Evolutionary conservation across 2,329 filamentous ascomycete species (phyloP), one percentile per base, ranked within the genome.

Genomic region (Pseudocercospora eumusae): DNA sequence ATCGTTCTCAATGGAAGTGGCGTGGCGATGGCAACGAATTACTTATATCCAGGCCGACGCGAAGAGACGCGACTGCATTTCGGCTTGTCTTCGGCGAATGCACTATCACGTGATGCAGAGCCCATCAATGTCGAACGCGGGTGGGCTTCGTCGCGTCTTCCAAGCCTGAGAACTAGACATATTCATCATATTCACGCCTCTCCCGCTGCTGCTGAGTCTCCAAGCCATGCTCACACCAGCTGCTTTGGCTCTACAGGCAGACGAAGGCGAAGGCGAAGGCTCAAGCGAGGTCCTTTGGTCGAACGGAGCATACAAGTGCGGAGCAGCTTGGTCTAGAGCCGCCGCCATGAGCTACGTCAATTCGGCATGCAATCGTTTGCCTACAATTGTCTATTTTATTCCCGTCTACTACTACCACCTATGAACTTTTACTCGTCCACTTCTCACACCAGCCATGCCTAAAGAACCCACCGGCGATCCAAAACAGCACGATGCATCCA

Each of bases 391-490:
- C 8, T 3, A 7, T 54, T 36, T 3, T n/a, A 9, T 54, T 27
- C 31, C 18, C 6, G 9, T 47, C 18, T 47, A 11, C 5, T 7
- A 40, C 18, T 47, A 11, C 5, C n/a, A 40, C 36, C 1, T 47
- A 9, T 21, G 21, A 47, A 25, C 3, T 4, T 20, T 11, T 45
- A n/a, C n/a, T 20, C 5, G 2, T 45, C 10, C 47, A 15, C 6
- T 8, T 4, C 23, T 23, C 4, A 20, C 15, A n/a, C 1, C 44
- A 23, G 61, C 15, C 57, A 70, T 47, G n/a, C 70, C 75, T 15
- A 64, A 64, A 52, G 60, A 65, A 42, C 69, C 70, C 18, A 78
- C 75, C 31, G 77, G 77, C 56, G 71, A 79, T 61, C 78, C 78
- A 1, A 79, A 79, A 10, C 61, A 68, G 9, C 76, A 79, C 64